Conservation (phyloP, 768 basidiomycete genomes). For the Mycena vulgaris region DNA sequence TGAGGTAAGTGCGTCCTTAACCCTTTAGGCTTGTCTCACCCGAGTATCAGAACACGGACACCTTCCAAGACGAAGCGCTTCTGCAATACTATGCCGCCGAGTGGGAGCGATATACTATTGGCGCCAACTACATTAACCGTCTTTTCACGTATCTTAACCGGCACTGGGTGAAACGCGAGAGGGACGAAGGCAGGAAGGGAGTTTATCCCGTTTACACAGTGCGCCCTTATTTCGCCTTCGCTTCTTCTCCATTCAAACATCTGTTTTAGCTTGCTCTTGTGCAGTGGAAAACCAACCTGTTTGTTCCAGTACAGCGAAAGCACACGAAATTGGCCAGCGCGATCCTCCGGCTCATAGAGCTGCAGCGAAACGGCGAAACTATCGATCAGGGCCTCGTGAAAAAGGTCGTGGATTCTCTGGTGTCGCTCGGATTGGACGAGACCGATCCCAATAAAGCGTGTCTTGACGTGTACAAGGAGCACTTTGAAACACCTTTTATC, state of each 20-base stretch:
- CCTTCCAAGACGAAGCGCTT: constrained; percentile 88
- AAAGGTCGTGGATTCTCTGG: constrained; percentile 95
- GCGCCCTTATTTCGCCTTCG: constrained; percentile 44
- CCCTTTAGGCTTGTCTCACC: constrained; percentile 35
- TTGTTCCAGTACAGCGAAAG: constrained; percentile 88
- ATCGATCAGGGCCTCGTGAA: constrained; percentile 95
- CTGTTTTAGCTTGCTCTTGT: constrained; percentile 88
- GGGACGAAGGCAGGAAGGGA: constrained; percentile 95
- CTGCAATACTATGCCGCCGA: constrained; percentile 92
- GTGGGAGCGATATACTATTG: constrained; percentile 97
- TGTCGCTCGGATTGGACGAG: constrained; percentile 95
- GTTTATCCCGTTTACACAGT: constrained; percentile 98
- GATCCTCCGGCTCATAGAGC: constrained; percentile 91
- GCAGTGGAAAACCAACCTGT: constrained; percentile 95
- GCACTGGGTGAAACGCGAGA: constrained; percentile 98
- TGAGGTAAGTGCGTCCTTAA: constrained; percentile 48
- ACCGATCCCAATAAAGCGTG: constrained; percentile 93
- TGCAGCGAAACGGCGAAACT: constrained; percentile 93
- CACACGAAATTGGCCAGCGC: constrained; percentile 89
- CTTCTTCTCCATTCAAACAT: constrained; percentile 15
- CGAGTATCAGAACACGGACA: constrained; percentile 75
- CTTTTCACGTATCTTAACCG: constrained; percentile 98
- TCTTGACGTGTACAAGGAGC: constrained; percentile 92
- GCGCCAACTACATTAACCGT: constrained; percentile 97
- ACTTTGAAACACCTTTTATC: constrained; percentile 93